Percentiles rank a stretch among this genome's conserved stretches.
These are phyloP conservation scores for Arthrobotrys musiformis DNA, from an alignment of 2,329 filamentous ascomycete species.

Conservation along the genomic window DNA sequence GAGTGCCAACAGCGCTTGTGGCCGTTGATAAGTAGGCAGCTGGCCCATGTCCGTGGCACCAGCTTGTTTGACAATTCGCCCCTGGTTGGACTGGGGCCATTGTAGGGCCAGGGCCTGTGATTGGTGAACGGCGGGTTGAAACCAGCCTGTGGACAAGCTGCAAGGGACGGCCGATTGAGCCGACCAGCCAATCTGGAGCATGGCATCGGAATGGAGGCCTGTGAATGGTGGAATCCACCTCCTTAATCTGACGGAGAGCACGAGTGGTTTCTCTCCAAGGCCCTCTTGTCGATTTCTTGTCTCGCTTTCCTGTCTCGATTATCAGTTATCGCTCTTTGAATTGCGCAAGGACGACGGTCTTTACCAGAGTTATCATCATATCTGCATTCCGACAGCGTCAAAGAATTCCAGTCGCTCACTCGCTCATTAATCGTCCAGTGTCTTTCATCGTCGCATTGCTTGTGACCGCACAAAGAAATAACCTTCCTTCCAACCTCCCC, in stretches of 20 bases:
- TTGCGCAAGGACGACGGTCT: constrained; percentile 34
- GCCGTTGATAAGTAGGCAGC: constrained; percentile 23
- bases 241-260: constrained; percentile 34
- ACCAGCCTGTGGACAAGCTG: constrained; percentile 25
- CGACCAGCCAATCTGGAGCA: constrained; percentile 35
- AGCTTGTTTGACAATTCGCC: constrained; percentile 31
- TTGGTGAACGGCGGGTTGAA: constrained; percentile 28
- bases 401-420: constrained; percentile 3
- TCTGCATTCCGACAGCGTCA: constrained; percentile 17
- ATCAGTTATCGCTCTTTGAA: constrained; percentile 25
- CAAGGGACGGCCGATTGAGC: constrained; percentile 32
- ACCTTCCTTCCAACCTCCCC: constrained; percentile 1
- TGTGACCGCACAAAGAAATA: not conserved
- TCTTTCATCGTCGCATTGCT: not conserved
- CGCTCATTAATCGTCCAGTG: not conserved
- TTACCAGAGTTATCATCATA: constrained; percentile 10
- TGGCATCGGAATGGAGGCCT: constrained; percentile 21
- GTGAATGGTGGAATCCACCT: constrained; percentile 37
- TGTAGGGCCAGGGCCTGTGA: not conserved
- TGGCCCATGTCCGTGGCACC: constrained; percentile 41
- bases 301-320: constrained; percentile 26
- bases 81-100: too few relatives aligned
- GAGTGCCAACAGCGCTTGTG: constrained; percentile 5
- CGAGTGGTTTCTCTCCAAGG: constrained; percentile 14
- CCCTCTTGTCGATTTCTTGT: constrained; percentile 18